Evolutionary conservation across 2,329 filamentous ascomycete genomes (phyloP).

Genomic region (Graphiopsis chlorocephala): DNA sequence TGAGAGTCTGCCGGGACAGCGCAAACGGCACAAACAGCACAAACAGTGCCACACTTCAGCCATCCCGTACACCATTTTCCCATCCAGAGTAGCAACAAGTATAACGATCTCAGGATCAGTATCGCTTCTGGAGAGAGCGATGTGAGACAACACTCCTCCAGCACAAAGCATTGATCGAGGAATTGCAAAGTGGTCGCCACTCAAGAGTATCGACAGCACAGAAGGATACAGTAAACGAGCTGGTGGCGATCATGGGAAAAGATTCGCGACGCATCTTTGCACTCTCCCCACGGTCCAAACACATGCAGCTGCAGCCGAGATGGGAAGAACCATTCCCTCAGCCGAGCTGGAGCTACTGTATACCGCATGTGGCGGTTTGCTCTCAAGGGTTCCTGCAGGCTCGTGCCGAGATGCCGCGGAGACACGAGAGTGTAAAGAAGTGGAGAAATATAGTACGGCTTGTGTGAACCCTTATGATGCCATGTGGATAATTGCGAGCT

Average conservation of each 20-base stretch:
- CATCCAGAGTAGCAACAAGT: neutral
- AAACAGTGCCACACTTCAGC: neutral
- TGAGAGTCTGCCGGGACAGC: neutral
- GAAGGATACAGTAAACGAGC: neutral
- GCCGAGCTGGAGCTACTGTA: neutral
- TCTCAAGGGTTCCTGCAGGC: neutral
- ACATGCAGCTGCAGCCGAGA: too few species aligned
- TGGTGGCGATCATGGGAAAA: neutral
- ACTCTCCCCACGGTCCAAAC: too few species aligned
- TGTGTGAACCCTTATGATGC: neutral
- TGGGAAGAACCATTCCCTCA: neutral
- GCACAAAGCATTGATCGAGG: neutral
- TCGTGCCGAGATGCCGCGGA: constrained; percentile 3
- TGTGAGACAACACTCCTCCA: neutral
- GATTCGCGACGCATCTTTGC: too few species aligned
- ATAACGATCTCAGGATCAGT: too few species aligned
- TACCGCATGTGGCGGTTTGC: neutral
- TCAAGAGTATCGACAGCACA: neutral
- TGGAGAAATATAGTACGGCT: neutral
- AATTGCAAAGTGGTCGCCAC: neutral
- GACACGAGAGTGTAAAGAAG: neutral
- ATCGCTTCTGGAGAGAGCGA: too few species aligned
- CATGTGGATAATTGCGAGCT: neutral
- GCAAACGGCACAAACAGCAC: neutral
- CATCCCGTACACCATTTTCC: neutral